phyloP scores from a whole-genome alignment of 768 basidiomycete genomes.

The Rhizopogon vulgaris region DNA sequence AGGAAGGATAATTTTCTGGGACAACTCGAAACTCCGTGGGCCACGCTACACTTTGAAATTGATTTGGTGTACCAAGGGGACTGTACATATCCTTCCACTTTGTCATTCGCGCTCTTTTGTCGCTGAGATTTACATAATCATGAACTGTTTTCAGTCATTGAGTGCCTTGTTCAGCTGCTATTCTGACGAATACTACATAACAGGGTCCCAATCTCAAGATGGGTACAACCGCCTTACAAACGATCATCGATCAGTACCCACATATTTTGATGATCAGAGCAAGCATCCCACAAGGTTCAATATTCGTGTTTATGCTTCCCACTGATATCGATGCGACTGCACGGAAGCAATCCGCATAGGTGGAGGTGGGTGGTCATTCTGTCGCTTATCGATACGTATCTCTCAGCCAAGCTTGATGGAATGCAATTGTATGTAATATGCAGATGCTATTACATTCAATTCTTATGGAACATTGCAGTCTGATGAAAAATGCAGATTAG shows the following conservation, averaged over 20 bases:
- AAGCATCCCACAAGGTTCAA: background rate
- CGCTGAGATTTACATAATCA: background rate
- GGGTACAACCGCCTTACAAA: too few species aligned
- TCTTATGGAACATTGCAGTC: background rate
- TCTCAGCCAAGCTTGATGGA: background rate
- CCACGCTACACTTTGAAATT: too few species aligned
- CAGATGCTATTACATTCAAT: background rate
- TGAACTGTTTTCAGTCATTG: too few species aligned
- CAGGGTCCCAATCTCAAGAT: too few species aligned
- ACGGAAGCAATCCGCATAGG: background rate
- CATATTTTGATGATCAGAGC: background rate
- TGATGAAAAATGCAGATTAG: background rate
- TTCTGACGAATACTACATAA: too few species aligned
- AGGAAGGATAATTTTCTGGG: background rate
- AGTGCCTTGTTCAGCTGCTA: too few species aligned
- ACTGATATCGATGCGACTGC: background rate
- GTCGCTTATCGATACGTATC: background rate
- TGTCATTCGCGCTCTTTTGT: background rate
- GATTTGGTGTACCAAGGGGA: background rate
- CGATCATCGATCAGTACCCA: background rate
- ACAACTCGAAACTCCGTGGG: background rate
- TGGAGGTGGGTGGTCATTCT: background rate
- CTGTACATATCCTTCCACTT: too few species aligned
- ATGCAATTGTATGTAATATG: conserved; percentile 1
- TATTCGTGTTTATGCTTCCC: background rate